Conservation (phyloP, 306 rosid genomes). For the Cucumis cinereus region DNA sequence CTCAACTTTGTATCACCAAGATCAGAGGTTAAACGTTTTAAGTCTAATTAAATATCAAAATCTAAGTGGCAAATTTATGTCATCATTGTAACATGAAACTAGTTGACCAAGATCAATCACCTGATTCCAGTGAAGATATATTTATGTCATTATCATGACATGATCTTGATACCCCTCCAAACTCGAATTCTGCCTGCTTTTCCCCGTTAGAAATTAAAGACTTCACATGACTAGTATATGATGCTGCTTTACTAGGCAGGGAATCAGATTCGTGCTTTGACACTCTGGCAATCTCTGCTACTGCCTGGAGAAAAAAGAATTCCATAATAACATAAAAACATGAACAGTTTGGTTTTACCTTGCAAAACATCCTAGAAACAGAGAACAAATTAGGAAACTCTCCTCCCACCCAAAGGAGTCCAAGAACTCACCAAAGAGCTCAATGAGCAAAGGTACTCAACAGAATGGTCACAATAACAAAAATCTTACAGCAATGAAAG, state of each 20-base stretch:
- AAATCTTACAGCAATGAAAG: neutral
- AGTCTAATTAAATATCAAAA: neutral
- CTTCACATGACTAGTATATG: conserved; percentile 37
- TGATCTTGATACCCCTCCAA: conserved; percentile 21
- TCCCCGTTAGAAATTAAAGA: conserved; percentile 33
- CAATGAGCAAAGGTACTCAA: neutral
- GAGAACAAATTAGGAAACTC: neutral
- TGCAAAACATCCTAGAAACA: neutral
- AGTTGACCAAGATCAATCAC: conserved; percentile 10
- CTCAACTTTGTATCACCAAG: neutral
- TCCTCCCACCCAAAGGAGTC: neutral
- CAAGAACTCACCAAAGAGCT: neutral
- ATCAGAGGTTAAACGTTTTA: neutral
- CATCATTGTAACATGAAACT: neutral
- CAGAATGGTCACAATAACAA: neutral
- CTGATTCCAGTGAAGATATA: conserved; percentile 18
- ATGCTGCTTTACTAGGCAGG: conserved; percentile 57
- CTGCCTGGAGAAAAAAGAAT: conserved; percentile 36
- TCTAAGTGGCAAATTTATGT: neutral
- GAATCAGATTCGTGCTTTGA: conserved; percentile 61
- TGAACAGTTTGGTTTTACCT: neutral
- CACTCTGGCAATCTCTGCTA: conserved; percentile 69
- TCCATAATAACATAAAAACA: conserved; percentile 11
- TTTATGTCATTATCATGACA: neutral
- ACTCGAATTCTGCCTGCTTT: conserved; percentile 16